Conservation (phyloP, 1,284 basidiomycete species). For the Leucocoprinus gongylophorus region DNA sequence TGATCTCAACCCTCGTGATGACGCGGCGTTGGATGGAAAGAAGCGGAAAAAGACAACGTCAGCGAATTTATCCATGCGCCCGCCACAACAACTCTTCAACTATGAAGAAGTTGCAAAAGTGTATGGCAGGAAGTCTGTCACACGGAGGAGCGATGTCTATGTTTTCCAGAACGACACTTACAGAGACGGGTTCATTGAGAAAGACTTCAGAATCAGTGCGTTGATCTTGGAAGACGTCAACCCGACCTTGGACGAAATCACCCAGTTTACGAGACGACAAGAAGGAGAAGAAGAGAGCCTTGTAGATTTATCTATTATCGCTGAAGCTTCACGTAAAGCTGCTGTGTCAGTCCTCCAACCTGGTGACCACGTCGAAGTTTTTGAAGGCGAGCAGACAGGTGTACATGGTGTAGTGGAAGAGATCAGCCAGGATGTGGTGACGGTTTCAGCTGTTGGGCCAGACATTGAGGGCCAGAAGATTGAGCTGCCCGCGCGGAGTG, state of each 20-base stretch:
- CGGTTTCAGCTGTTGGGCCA: slow-evolving; percentile 74
- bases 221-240: slow-evolving; percentile 87
- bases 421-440: slow-evolving; percentile 83
- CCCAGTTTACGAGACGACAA: slow-evolving; percentile 73
- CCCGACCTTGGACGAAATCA: slow-evolving; percentile 95
- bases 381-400: slow-evolving; percentile 94
- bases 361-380: slow-evolving; percentile 96
- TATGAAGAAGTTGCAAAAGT: slow-evolving; percentile 89
- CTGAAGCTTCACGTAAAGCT: slow-evolving; percentile 82
- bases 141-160: slow-evolving; percentile 64
- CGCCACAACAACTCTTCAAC: slow-evolving; percentile 91
- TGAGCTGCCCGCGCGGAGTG: slow-evolving; percentile 83
- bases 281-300: slow-evolving; percentile 59
- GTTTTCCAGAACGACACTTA: slow-evolving; percentile 93
- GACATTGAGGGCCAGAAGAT: slow-evolving; percentile 82
- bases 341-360: slow-evolving; percentile 90
- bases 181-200: slow-evolving; percentile 93
- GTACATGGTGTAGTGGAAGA: slow-evolving; percentile 90
- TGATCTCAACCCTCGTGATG: slow-evolving; percentile 88
- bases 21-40: slow-evolving; percentile 52
- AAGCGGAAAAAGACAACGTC: slow-evolving; percentile 65
- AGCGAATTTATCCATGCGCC: slow-evolving; percentile 56
- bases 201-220: slow-evolving; percentile 84
- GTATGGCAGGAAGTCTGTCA: slow-evolving; percentile 73
- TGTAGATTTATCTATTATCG: slow-evolving; percentile 79